A percentile compares a stretch with the other conserved stretches of the same genome.
Evolutionary conservation across 768 basidiomycete species (phyloP).

Genomic region (Kockovaella imperatae): DNA sequence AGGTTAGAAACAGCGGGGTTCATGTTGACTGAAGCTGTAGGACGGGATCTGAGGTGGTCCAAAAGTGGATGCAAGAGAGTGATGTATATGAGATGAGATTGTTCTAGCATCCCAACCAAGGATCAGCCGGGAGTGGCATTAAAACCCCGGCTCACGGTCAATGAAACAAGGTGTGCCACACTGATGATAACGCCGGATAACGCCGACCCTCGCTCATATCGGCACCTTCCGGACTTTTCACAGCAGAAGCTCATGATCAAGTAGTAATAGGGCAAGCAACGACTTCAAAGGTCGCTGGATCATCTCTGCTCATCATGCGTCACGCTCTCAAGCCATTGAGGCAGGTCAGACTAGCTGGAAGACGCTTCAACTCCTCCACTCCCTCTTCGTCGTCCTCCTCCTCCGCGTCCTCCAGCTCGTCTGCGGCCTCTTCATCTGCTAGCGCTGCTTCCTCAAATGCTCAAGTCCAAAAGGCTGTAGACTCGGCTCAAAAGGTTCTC

Average conservation of each 20-base stretch:
- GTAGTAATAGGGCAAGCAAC: not conserved
- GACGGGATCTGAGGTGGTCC: not conserved
- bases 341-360: slow-evolving; percentile 23
- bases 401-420: slow-evolving; percentile 11
- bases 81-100: no score
- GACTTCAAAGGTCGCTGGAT: no score
- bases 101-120: no score
- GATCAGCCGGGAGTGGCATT: no score
- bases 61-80: no score
- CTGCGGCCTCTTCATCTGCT: no score
- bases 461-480: slow-evolving; percentile 40
- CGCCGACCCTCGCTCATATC: no score
- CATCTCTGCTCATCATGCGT: slow-evolving; percentile 18
- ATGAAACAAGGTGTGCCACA: no score
- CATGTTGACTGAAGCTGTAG: slow-evolving; percentile 21
- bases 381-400: slow-evolving; percentile 14
- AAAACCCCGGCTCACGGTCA: no score
- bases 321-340: slow-evolving; percentile 20
- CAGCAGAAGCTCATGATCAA: no score
- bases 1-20: slow-evolving; percentile 59
- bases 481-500: slow-evolving; percentile 37
- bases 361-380: slow-evolving; percentile 28
- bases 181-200: no score
- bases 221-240: no score
- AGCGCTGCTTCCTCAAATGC: slow-evolving; percentile 32